These are phyloP conservation scores for Exophiala bonariae DNA, from an alignment of 2,329 filamentous ascomycete genomes.

Conservation along the genomic window DNA sequence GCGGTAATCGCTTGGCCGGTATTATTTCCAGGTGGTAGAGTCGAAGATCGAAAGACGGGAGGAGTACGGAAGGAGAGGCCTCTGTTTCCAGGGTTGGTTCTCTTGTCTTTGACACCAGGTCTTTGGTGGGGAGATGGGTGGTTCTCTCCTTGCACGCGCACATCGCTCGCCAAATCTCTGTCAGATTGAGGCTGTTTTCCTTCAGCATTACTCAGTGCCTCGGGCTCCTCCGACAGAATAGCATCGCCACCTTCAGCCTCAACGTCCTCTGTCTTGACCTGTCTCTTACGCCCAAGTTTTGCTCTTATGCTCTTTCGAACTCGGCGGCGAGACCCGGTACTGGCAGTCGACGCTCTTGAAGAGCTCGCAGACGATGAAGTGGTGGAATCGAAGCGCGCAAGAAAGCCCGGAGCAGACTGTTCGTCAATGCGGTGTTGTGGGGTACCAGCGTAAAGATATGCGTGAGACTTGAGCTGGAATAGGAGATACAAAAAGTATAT, in stretches of 20 bases:
- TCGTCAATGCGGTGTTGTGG: conserved; percentile 37
- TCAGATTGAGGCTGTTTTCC: conserved; percentile 17
- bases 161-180: not conserved
- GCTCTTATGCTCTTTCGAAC: conserved; percentile 48
- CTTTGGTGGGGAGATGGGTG: not conserved
- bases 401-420: conserved; percentile 66
- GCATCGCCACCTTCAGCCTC: conserved; percentile 57
- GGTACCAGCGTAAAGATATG: conserved; percentile 61
- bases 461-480: conserved; percentile 89
- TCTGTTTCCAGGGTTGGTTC: conserved; percentile 9
- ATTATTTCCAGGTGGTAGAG: conserved; percentile 7
- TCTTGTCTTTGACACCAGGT: conserved; percentile 4
- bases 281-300: conserved; percentile 21
- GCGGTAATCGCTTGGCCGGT: not conserved
- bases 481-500: conserved; percentile 82
- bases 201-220: conserved; percentile 1
- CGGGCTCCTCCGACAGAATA: not conserved
- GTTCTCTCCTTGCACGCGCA: conserved; percentile 1
- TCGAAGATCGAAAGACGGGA: conserved; percentile 23
- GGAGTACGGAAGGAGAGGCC: conserved; percentile 21
- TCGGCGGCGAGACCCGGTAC: conserved; percentile 46
- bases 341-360: conserved; percentile 16
- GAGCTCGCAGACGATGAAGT: conserved; percentile 49
- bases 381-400: conserved; percentile 50
- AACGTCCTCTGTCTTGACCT: conserved; percentile 47